phyloP scores from a whole-genome alignment of 1,284 basidiomycete genomes.

The Austroboletus novae-zelandiae region DNA sequence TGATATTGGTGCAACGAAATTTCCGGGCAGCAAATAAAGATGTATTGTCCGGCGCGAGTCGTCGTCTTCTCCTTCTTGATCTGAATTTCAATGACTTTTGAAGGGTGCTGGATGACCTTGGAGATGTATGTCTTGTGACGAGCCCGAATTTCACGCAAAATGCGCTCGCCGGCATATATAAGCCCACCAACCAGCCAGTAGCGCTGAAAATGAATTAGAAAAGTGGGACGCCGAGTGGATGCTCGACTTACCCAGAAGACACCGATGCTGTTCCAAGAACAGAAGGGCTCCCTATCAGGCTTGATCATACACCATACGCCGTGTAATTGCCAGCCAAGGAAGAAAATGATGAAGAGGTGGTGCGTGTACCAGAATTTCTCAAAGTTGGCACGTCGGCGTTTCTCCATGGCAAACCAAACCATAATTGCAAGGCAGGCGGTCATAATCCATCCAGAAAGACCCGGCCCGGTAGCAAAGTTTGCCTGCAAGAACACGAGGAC shows the following conservation, averaged over 20 bases:
- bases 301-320: conserved; percentile 95
- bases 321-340: conserved; percentile 88
- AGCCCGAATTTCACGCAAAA: conserved; percentile 84
- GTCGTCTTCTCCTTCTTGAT: conserved; percentile 90
- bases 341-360: conserved; percentile 87
- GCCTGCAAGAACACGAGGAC: conserved; percentile 66
- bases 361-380: conserved; percentile 90
- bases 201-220: conserved; percentile 46
- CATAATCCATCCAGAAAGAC: conserved; percentile 93
- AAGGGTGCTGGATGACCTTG: conserved; percentile 92
- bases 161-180: conserved; percentile 82
- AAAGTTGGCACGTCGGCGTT: conserved; percentile 68
- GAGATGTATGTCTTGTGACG: conserved; percentile 86
- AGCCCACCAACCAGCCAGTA: conserved; percentile 87
- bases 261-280: conserved; percentile 80
- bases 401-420: conserved; percentile 82
- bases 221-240: neutral
- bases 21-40: conserved; percentile 84
- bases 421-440: conserved; percentile 66
- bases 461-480: conserved; percentile 87
- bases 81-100: conserved; percentile 86
- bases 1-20: conserved; percentile 94
- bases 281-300: conserved; percentile 84
- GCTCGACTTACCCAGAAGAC: conserved; percentile 80
- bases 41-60: conserved; percentile 82